Base-by-base conservation (phyloP, 2,329 filamentous ascomycete species). In the Clarireedia paspali region DNA sequence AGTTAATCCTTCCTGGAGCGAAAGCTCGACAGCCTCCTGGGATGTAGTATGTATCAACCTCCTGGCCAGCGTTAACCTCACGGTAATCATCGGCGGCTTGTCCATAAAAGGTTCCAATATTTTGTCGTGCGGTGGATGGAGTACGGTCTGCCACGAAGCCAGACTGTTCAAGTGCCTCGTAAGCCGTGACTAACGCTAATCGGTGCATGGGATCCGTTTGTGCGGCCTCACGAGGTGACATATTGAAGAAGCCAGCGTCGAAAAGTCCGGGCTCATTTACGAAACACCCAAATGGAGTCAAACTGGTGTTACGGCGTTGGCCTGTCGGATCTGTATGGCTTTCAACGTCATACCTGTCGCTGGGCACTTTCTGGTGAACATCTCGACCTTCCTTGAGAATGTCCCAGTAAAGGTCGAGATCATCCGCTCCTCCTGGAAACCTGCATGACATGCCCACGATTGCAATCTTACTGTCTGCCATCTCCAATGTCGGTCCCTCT, bases 371-470 rank as follows among this genome's bases (percentile, higher is more conserved):
- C 40, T 68, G 77, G 67, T 88, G 84, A 27, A 88, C 85, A 67
- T 90, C 87, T 9, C 88, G 77, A 12, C 87, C 87, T 69, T 85
- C 83, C 66, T 83, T 79, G n/a, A 91, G 75, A 7, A 91, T 75
- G 57, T 88, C 83, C 87, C 87, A 91, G 34, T 90, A 81, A 53
- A 80, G 79, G 23, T 53, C 57, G 89, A 84, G 57, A 82, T 78
- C 65, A 84, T 15, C 80, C 83, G 45, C 87, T 83, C 61, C 85
- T 24, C 36, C 83, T 3, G 87, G 87, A 68, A 89, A 90, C 50
- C 87, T 80, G 55, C 87, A 86, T 38, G 87, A 82, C 79, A 89
- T 87, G 50, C 89, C 89, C 34, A 95, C 85, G 59, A 95, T 90
- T 55, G 89, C 90, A 59, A 95, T 81, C 70, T 91, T 91, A 68